Evolutionary conservation across 2,329 filamentous ascomycete species (phyloP), one percentile per base, ranked within the genome.

Genomic region (Trichoderma lentiforme): DNA sequence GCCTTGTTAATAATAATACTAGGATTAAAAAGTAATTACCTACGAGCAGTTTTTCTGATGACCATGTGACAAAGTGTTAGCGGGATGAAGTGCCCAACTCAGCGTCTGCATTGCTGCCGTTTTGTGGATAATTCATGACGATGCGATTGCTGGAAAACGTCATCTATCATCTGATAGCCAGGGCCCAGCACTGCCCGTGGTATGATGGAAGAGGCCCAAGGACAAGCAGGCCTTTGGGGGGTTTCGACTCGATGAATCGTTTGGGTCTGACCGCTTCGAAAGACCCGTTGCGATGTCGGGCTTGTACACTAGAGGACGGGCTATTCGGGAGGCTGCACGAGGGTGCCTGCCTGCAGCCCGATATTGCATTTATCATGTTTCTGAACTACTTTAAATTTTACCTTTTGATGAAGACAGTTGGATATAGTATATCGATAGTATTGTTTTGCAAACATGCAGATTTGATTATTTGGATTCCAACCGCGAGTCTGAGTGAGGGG

Each of bases 191-290:
- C 47, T 39, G 18, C 15, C 60, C 14, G 21, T 67, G 64, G 64
- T 30, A 24, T 67, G 64, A 67, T 66, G n/a, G 7, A 6, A 53
- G 15, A 43, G 28, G 43, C 12, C 24, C 9, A 34, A n/a, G 15
- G 6, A 34, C 21, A 26, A 36, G 21, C 30, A 8, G 21, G 7
- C 15, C 3, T n/a, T n/a, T 36, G 6, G 3, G 28, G 8, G 12
- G 11, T 24, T 24, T 32, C 18, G 43, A 28, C 47, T 53, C 28
- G 64, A 18, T 5, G 30, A 34, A 36, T 24, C 11, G 3, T 57
- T 69, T 51, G 56, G 66, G 56, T 43, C 39, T 69, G 66, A 69
- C 66, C 66, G 66, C 66, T 34, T 58, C 14, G 4, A 61, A 24
- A 21, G 34, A n/a, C 53, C 34, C n/a, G 21, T 60, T 60, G 53